These are phyloP conservation scores for Paramecium pentaurelia DNA, from an alignment of 73 alveolate genomes.

Conservation along the genomic window DNA sequence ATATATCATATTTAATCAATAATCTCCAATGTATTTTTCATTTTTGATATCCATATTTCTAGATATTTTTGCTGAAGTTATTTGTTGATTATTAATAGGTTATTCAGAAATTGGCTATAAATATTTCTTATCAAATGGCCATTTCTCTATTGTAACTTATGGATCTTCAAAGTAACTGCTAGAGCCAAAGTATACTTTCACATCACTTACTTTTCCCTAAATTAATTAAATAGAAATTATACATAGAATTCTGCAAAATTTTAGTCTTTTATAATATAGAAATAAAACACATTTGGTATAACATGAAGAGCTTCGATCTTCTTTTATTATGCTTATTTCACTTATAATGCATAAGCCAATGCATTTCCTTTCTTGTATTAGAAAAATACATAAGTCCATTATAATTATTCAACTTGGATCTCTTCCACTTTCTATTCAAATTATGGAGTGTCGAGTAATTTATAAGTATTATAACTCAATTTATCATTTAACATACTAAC, in stretches of 20 bases:
- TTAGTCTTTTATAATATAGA: not conserved
- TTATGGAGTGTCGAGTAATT: constrained; percentile 21
- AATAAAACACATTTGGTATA: constrained; percentile 2
- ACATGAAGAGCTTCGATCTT: not conserved
- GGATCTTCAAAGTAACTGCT: constrained; percentile 40
- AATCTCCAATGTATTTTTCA: not conserved
- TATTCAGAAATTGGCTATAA: not conserved
- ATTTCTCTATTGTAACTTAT: constrained; percentile 19
- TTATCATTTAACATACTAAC: not conserved
- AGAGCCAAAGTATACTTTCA: constrained; percentile 18
- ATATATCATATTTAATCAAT: not conserved
- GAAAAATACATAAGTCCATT: constrained; percentile 36
- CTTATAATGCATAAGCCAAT: constrained; percentile 14
- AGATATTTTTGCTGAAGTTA: not conserved
- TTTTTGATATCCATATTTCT: not conserved
- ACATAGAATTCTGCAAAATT: not conserved
- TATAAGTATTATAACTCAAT: not conserved
- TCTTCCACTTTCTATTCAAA: not conserved
- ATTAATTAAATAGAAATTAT: not conserved
- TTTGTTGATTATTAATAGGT: not conserved
- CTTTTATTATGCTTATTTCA: not conserved
- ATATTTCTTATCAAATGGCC: constrained; percentile 45
- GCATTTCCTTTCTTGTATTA: constrained; percentile 34
- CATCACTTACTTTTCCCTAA: constrained; percentile 27
- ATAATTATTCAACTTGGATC: not conserved